Conservation (phyloP, 2,329 filamentous ascomycete species). For the Tolypocladium tropicale region DNA sequence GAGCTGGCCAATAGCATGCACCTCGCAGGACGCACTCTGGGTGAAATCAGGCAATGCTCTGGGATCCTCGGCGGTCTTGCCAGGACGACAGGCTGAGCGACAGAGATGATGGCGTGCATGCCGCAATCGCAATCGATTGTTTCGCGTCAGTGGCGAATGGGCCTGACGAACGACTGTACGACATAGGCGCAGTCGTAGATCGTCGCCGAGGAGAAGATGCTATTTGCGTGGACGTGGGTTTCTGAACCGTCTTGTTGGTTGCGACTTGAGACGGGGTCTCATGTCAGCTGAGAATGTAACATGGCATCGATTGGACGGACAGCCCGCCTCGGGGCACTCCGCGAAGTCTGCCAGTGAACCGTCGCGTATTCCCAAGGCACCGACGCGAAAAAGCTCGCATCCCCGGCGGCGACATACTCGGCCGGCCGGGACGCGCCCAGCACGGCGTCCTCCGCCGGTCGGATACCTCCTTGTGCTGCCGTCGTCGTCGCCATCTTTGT, state of each 20-base stretch:
- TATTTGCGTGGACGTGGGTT: background rate
- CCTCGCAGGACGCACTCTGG: background rate
- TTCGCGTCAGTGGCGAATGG: background rate
- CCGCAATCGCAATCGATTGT: background rate
- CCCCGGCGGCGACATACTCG: too few species aligned
- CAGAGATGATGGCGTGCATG: background rate
- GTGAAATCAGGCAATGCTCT: background rate
- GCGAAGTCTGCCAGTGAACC: background rate
- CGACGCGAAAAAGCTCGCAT: background rate
- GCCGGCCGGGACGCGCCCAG: too few species aligned
- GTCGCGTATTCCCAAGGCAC: too few species aligned
- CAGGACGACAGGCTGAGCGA: background rate
- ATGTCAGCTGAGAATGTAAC: background rate
- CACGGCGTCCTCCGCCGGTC: too few species aligned
- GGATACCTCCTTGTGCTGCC: too few species aligned
- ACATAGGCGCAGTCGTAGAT: background rate
- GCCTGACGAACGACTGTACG: background rate
- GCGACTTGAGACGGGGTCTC: background rate
- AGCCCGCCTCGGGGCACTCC: background rate
- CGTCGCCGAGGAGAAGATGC: background rate
- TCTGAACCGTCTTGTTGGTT: background rate
- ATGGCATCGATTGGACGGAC: background rate
- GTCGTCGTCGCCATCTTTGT: background rate
- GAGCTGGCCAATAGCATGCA: background rate
- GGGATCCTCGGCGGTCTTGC: background rate